phyloP scores from a whole-genome alignment of 2,329 filamentous ascomycete species.

The Simplicillium sp. region DNA sequence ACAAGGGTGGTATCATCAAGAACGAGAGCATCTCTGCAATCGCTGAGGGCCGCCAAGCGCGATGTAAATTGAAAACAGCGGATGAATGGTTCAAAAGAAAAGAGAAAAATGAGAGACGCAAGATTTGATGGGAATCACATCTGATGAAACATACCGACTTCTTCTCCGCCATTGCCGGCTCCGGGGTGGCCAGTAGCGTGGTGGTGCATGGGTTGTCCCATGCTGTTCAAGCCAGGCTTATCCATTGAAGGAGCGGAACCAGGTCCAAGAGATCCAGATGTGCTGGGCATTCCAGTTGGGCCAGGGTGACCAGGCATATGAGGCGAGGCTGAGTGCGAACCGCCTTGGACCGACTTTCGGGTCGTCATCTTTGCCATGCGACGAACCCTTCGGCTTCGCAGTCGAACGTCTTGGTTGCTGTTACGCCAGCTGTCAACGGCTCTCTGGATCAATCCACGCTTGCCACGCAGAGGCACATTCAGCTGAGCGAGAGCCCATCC shows the following conservation, averaged over 20 bases:
- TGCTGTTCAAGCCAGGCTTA: conserved; percentile 55
- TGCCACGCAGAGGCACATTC: conserved; percentile 83
- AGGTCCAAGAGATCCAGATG: conserved; percentile 52
- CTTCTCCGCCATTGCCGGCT: conserved; percentile 56
- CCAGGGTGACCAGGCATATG: conserved; percentile 62
- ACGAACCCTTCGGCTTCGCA: conserved; percentile 84
- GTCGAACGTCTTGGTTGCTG: conserved; percentile 89
- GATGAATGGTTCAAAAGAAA: too few relatives aligned
- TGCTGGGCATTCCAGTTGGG: conserved; percentile 53
- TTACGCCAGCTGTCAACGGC: conserved; percentile 98
- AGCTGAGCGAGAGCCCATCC: conserved; percentile 96
- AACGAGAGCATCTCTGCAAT: conserved; percentile 49
- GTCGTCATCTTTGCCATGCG: conserved; percentile 94
- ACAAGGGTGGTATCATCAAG: too few relatives aligned
- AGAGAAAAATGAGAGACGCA: too few relatives aligned
- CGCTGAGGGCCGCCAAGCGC: too few relatives aligned
- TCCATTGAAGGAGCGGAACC: conserved; percentile 46
- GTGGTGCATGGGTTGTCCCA: conserved; percentile 63
- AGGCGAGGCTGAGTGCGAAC: conserved; percentile 42
- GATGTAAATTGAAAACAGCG: too few relatives aligned
- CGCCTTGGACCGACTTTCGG: conserved; percentile 60
- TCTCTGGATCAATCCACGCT: conserved; percentile 90
- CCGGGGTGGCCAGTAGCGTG: conserved; percentile 18
- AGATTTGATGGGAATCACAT: conserved; percentile 48
- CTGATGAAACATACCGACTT: conserved; percentile 98